Percentiles rank a stretch among this genome's conserved stretches.
Evolutionary conservation across 164 flowering plant species (phyloP).

Genomic region (Chimonanthus salicifolius): DNA sequence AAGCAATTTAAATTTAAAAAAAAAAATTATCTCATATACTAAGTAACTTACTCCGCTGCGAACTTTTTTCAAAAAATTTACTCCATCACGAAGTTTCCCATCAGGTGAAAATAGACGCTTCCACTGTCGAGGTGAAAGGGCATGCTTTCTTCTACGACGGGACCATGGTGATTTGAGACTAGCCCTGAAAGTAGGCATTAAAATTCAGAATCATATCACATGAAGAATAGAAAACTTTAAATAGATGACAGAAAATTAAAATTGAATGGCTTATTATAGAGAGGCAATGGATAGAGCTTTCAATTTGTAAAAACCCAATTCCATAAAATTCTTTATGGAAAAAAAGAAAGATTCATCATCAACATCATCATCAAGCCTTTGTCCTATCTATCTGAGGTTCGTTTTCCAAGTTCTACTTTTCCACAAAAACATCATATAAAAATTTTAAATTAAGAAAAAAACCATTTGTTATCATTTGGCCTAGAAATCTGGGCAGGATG

Average conservation of each 20-base stretch:
- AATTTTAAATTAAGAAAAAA: no score
- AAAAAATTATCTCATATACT: background rate
- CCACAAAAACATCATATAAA: no score
- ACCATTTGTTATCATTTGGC: no score
- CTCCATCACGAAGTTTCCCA: conserved; percentile 77
- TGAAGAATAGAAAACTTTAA: background rate
- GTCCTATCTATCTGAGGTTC: background rate
- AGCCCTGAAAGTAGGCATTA: conserved; percentile 34
- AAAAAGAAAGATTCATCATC: background rate
- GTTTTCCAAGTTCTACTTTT: background rate
- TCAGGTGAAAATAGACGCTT: conserved; percentile 61
- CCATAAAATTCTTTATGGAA: background rate
- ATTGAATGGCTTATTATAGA: background rate
- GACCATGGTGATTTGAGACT: conserved; percentile 97
- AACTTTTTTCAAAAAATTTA: conserved; percentile 82
- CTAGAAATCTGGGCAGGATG: background rate
- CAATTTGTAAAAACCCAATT: background rate
- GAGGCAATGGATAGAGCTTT: background rate
- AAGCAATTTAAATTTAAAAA: background rate
- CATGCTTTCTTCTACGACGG: conserved; percentile 73
- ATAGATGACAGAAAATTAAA: background rate
- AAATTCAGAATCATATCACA: background rate
- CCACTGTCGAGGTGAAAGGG: conserved; percentile 77
- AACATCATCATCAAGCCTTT: background rate
- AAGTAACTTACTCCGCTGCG: conserved; percentile 78